Conservation (phyloP, 345 rosid species). For the Eutrema heterophyllum region DNA sequence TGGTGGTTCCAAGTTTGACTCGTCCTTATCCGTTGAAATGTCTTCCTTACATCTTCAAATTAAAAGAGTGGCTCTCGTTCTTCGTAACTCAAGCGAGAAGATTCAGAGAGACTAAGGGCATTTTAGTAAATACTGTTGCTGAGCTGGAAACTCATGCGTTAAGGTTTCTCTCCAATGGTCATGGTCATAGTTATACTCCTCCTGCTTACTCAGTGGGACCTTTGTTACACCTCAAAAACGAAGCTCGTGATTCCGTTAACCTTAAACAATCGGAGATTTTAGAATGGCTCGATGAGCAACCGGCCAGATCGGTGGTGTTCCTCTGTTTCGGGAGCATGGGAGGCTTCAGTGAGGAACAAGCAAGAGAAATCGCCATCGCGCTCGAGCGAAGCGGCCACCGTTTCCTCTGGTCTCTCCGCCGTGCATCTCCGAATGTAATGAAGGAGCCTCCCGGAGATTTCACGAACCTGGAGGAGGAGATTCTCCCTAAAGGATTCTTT, state of each 20-base stretch:
- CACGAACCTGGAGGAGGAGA: not conserved
- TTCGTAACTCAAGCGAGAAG: slow-evolving; percentile 1
- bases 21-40: slow-evolving; percentile 32
- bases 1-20: slow-evolving; percentile 28
- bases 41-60: slow-evolving; percentile 13
- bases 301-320: slow-evolving; percentile 46
- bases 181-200: slow-evolving; percentile 9
- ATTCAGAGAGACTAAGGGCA: slow-evolving; percentile 33
- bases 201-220: slow-evolving; percentile 47
- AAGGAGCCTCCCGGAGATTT: slow-evolving; percentile 25
- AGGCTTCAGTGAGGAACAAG: slow-evolving; percentile 41
- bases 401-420: slow-evolving; percentile 56
- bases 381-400: slow-evolving; percentile 36
- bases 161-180: not conserved
- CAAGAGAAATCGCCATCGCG: slow-evolving; percentile 38
- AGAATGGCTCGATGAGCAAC: slow-evolving; percentile 53
- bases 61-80: not conserved
- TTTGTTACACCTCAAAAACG: slow-evolving; percentile 28
- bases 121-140: slow-evolving; percentile 39
- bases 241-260: not conserved
- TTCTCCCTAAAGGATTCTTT: slow-evolving; percentile 43
- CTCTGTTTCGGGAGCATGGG: slow-evolving; percentile 73
- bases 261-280: slow-evolving; percentile 20
- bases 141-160: slow-evolving; percentile 43
- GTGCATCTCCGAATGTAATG: not conserved